Base-by-base conservation (phyloP, 345 rosid genomes). In the Populus simonii region DNA sequence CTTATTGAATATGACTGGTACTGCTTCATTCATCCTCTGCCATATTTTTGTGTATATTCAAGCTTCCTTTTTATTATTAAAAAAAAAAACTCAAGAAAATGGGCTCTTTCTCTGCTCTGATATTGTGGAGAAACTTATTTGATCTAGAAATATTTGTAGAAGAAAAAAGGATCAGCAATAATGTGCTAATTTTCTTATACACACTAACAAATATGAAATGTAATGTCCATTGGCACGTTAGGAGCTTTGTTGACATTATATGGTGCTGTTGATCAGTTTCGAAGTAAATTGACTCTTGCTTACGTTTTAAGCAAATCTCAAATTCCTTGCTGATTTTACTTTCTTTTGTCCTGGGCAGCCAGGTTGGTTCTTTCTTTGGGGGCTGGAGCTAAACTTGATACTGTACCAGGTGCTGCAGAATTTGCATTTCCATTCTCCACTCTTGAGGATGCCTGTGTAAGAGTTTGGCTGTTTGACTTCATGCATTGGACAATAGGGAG, bases 281-380 rank as follows among this genome's bases (percentile, higher is more conserved):
- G 59, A 22, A 16, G 55, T 27, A 33, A 18, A 27, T 66, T 66
- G 33, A 59, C 41, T 74, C 45, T 11, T 49, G 71, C 72, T 66
- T 55, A 7, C 18, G 6, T 71, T 63, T 51, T 63, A 41, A 20
- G 61, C 49, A 49, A 49, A 27, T 47, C 43, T 67, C 67, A 80
- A 73, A 73, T 47, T 53, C 78, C 11, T 45, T 17, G 36, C 66
- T 73, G 78, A 83, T 83, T 71, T 65, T 67, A 53, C 45, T 36
- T 75, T 80, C 74, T 79, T 79, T 90, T 82, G 66, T 87, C 77
- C 71, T 87, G 96, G 96, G 85, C 96, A 93, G 98, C 88, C 87
- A 93, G 98, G 99, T 81, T 95, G 97, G 99, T 95, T 87, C 97
- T 95, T 91, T 94, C 98, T 88, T 87, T 95, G 87, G 99, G 99